A percentile compares a stretch with the other conserved stretches of the same genome.
Evolutionary conservation across 164 flowering plant species (phyloP).

Genomic region (Protea cynaroides): DNA sequence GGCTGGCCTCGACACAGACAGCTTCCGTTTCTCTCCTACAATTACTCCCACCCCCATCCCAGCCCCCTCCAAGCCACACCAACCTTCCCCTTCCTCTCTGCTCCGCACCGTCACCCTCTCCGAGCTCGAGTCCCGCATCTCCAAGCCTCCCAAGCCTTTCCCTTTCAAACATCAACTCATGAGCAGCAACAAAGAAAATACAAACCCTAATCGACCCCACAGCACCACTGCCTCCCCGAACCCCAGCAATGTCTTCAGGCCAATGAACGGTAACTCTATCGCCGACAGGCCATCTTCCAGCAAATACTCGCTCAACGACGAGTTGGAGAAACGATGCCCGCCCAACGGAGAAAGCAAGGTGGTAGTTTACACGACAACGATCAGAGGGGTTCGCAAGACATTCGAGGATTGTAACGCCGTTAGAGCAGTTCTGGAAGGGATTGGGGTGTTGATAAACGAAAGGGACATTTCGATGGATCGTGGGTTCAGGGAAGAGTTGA

Average conservation of each 20-base stretch:
- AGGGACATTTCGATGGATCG: conserved; percentile 85
- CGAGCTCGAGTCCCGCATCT: conserved; percentile 17
- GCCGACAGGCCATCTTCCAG: too few relatives aligned
- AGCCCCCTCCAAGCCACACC: too few relatives aligned
- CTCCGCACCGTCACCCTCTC: conserved; percentile 20
- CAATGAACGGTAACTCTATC: too few relatives aligned
- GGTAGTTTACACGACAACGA: conserved; percentile 73
- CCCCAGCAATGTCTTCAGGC: too few relatives aligned
- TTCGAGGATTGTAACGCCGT: conserved; percentile 78
- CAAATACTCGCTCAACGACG: too few relatives aligned
- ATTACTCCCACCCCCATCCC: conserved; percentile 3
- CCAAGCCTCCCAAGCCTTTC: background rate
- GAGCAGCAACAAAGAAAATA: conserved; percentile 20
- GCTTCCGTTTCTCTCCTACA: conserved; percentile 53
- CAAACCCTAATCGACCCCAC: conserved; percentile 27
- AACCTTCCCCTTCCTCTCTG: conserved; percentile 4
- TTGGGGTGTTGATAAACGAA: conserved; percentile 53
- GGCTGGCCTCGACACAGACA: conserved; percentile 75
- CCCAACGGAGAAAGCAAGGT: conserved; percentile 42
- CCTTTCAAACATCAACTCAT: too few relatives aligned
- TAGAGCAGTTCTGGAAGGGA: conserved; percentile 46
- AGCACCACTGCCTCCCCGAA: conserved; percentile 9
- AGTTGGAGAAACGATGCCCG: too few relatives aligned
- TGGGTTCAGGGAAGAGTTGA: conserved; percentile 74
- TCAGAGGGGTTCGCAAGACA: conserved; percentile 77